These are phyloP conservation scores for Eleusine indica DNA, from an alignment of 176 grass and related monocot genomes.

Conservation along the genomic window DNA sequence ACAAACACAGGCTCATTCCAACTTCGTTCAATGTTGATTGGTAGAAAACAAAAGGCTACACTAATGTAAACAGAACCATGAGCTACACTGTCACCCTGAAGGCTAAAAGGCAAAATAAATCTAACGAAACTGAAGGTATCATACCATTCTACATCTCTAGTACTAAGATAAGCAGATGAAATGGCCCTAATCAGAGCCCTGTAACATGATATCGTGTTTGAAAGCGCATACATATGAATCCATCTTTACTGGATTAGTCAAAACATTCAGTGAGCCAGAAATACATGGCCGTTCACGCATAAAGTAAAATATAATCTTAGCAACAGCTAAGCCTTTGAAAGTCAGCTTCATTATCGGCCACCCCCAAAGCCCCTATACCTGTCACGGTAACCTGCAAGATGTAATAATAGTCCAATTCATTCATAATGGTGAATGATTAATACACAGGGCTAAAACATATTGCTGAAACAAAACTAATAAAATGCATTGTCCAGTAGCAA, in stretches of 20 bases:
- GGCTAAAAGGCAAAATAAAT: conserved; percentile 2
- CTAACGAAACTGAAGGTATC: conserved; percentile 35
- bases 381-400: conserved; percentile 73
- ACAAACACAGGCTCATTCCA: neutral
- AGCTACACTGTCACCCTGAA: neutral
- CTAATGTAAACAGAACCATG: neutral
- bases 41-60: neutral
- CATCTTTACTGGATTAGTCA: conserved; percentile 42
- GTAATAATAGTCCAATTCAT: conserved; percentile 29
- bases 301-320: conserved; percentile 27
- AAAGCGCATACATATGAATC: conserved; percentile 39
- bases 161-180: conserved; percentile 34
- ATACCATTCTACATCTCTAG: conserved; percentile 24
- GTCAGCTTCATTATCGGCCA: conserved; percentile 69
- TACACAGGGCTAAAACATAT: neutral
- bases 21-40: neutral
- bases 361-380: conserved; percentile 70
- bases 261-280: conserved; percentile 36
- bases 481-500: neutral
- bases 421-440: conserved; percentile 31
- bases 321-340: conserved; percentile 20
- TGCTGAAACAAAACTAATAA: conserved; percentile 4
- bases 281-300: conserved; percentile 47
- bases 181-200: neutral
- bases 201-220: neutral